These are phyloP conservation scores for Populus pruinosa DNA, from an alignment of 345 rosid genomes.

Conservation along the genomic window DNA sequence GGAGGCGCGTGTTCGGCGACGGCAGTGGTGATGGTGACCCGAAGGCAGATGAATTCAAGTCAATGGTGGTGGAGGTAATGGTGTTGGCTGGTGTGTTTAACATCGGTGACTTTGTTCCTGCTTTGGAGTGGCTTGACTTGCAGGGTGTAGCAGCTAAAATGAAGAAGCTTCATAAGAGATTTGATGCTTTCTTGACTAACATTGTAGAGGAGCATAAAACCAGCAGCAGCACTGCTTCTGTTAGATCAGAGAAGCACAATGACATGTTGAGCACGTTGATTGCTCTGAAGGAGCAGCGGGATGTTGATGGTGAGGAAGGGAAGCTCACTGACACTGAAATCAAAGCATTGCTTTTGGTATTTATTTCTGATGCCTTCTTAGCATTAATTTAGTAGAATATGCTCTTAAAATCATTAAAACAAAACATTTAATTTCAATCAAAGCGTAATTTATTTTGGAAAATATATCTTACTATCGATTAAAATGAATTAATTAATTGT, in stretches of 20 bases:
- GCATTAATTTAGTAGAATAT: not conserved
- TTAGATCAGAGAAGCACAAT: constrained; percentile 16
- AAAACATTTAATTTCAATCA: not conserved
- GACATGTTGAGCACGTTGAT: constrained; percentile 65
- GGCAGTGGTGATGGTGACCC: constrained; percentile 47
- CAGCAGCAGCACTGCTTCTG: constrained; percentile 11
- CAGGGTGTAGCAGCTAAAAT: constrained; percentile 80
- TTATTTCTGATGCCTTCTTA: too few species aligned
- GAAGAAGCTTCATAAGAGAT: constrained; percentile 78
- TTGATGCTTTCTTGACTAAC: constrained; percentile 56
- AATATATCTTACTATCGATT: too few species aligned
- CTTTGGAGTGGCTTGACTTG: constrained; percentile 74
- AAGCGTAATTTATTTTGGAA: not conserved
- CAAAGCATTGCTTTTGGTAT: constrained; percentile 80
- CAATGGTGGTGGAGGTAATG: constrained; percentile 91
- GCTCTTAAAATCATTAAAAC: not conserved
- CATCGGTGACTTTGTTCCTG: constrained; percentile 79
- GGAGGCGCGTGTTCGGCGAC: constrained; percentile 60
- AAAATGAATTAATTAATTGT: too few species aligned
- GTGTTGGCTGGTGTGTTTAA: constrained; percentile 76
- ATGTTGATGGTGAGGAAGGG: constrained; percentile 38
- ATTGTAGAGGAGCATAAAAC: constrained; percentile 63
- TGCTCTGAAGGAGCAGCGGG: constrained; percentile 37
- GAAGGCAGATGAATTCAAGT: constrained; percentile 78
- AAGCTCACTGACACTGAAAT: constrained; percentile 74